A percentile compares a stretch with the other conserved stretches of the same genome.
Conservation (phyloP, 139 green algal genomes). For the Chlamydomonas sp. region DNA sequence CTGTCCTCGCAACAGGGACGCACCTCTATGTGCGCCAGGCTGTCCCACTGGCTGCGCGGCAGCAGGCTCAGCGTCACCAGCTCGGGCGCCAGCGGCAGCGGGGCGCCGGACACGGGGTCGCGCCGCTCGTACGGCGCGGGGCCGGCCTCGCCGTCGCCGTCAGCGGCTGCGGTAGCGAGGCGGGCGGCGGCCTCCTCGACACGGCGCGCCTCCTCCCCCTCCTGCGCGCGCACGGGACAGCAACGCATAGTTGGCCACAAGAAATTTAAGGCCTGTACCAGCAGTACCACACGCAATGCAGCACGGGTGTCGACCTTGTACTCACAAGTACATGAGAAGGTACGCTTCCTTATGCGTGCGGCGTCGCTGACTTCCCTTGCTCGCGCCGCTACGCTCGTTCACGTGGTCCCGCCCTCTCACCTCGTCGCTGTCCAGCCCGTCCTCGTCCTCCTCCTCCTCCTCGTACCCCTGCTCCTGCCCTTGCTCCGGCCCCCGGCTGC, state of each 20-base stretch:
- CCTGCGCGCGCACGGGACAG: neutral
- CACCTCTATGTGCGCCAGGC: conserved; percentile 86
- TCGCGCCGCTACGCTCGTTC: too few relatives aligned
- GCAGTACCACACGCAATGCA: too few relatives aligned
- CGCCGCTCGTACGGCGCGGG: conserved; percentile 34
- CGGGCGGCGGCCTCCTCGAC: neutral
- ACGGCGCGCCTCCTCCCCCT: neutral
- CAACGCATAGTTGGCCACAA: too few relatives aligned
- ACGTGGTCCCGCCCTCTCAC: neutral
- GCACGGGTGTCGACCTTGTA: too few relatives aligned
- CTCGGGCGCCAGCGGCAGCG: conserved; percentile 69
- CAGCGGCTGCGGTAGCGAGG: neutral
- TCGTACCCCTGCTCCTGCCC: neutral
- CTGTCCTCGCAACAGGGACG: neutral
- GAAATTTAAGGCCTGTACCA: too few relatives aligned
- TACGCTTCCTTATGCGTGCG: too few relatives aligned
- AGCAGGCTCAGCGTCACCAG: conserved; percentile 91
- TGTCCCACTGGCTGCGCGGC: conserved; percentile 89
- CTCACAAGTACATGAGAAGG: too few relatives aligned
- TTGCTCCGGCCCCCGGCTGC: conserved; percentile 3
- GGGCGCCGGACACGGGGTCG: conserved; percentile 59
- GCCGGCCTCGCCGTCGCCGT: neutral
- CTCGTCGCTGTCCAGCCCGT: conserved; percentile 19
- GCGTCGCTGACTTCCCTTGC: too few relatives aligned
- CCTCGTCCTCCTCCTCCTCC: conserved; percentile 14